phyloP scores from a whole-genome alignment of 2,329 filamentous ascomycete species.

The Cladosporium sp. region DNA sequence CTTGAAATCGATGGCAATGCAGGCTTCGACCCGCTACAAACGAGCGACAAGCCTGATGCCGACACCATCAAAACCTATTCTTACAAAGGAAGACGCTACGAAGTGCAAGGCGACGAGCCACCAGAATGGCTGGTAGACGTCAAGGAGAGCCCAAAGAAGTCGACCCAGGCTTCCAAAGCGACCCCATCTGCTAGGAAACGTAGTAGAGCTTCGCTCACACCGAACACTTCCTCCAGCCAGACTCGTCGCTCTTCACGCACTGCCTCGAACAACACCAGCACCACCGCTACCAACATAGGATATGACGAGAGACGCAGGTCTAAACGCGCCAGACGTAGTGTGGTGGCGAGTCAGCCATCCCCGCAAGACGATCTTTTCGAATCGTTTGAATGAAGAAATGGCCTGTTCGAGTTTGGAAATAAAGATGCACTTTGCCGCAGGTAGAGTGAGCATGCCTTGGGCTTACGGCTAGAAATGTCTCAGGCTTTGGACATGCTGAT shows the following conservation, averaged over 20 bases:
- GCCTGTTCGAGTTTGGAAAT: too few species aligned
- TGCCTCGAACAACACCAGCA: too few species aligned
- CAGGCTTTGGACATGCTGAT: too few species aligned
- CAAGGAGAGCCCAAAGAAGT: background rate
- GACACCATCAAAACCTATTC: background rate
- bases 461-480: too few species aligned
- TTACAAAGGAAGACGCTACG: conserved; percentile 7
- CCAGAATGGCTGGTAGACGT: conserved; percentile 7
- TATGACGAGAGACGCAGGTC: background rate
- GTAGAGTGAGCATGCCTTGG: too few species aligned
- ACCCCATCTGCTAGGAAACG: background rate
- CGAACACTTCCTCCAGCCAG: background rate
- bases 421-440: too few species aligned
- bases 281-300: background rate
- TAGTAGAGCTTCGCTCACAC: background rate
- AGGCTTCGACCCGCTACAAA: conserved; percentile 2
- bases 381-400: background rate
- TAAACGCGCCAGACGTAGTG: conserved; percentile 1
- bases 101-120: conserved; percentile 10
- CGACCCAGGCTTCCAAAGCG: background rate
- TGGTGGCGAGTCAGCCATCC: background rate
- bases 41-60: background rate
- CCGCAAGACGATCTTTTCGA: background rate
- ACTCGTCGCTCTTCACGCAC: background rate
- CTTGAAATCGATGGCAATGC: conserved; percentile 10